Evolutionary conservation across 768 basidiomycete species (phyloP), one percentile per base, ranked within the genome.

Genomic region (Saitozyma podzolica): DNA sequence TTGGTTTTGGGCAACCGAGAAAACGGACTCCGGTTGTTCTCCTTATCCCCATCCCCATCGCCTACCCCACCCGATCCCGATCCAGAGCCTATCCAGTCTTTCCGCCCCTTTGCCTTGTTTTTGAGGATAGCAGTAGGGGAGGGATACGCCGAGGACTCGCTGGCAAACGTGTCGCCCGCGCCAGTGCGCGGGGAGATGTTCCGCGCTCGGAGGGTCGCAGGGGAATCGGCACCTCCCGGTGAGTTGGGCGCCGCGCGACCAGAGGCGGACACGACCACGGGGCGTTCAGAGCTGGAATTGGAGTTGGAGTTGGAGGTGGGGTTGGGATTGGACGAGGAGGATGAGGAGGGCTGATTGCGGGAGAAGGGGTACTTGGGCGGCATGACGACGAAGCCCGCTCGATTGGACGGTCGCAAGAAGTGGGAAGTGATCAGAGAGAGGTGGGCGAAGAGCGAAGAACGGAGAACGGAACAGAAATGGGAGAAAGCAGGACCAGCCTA

Each of bases 181-280:
- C 47, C 37, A 45, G 58, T 64, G 16, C 65, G 59, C 0, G 69
- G 69, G 6, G 69, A 70, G 37, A 63, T 57, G n/a, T 64, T 62
- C 50, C 69, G 65, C 41, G 69, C 56, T 37, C 69, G 69, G 39
- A 70, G 61, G 16, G 56, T 62, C 9, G 54, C 58, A 8, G 66
- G 69, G 6, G 69, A 67, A 39, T 61, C 68, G 16, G 56, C 62
- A 6, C 54, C 58, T 6, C 50, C 45, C 7, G 69, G 69, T 19
- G 69, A 70, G n/a, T 17, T 56, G 17, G 62, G 57, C 6, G 57
- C 58, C 10, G 52, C 20, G 45, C 45, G 45, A 8, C 66, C 66
- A 19, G 62, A 63, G 16, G 62, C 66, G 43, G 62, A 63, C 37
- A 67, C 62, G 39, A 67, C 66, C 37, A 67, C 61, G 51, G 62